These are phyloP conservation scores for Colletotrichum sansevieriae DNA, from an alignment of 2,329 filamentous ascomycete species.

Conservation along the genomic window DNA sequence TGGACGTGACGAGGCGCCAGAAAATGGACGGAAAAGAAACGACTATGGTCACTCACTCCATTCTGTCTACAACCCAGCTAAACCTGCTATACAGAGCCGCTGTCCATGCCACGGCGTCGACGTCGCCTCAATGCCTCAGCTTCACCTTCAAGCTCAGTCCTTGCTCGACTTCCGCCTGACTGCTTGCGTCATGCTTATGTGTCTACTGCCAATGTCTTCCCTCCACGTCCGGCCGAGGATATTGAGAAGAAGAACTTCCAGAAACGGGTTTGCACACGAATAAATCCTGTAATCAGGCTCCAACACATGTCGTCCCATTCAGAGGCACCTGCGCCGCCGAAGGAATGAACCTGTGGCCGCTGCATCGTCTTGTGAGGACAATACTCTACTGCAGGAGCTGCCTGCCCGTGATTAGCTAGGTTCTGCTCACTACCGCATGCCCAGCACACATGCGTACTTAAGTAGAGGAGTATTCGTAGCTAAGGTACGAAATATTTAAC, in stretches of 20 bases:
- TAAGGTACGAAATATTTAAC: background rate
- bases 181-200: too few species aligned
- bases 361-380: background rate
- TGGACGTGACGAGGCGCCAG: background rate
- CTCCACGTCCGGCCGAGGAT: too few species aligned
- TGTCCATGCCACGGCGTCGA: background rate
- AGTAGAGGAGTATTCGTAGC: background rate
- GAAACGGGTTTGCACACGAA: too few species aligned
- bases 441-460: too few species aligned
- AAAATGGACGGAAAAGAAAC: conserved; percentile 7
- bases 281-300: too few species aligned
- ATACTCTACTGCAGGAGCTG: background rate
- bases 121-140: conserved; percentile 12
- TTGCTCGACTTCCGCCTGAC: background rate
- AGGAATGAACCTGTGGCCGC: background rate
- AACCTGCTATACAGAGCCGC: background rate
- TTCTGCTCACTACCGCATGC: too few species aligned
- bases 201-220: too few species aligned
- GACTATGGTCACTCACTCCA: background rate
- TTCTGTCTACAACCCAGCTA: too few species aligned
- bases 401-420: background rate
- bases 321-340: background rate
- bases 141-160: conserved; percentile 9
- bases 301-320: background rate
- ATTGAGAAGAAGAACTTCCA: too few species aligned